These are phyloP conservation scores for Telopea speciosissima DNA, from an alignment of 177 flowering plant genomes.

Conservation along the genomic window DNA sequence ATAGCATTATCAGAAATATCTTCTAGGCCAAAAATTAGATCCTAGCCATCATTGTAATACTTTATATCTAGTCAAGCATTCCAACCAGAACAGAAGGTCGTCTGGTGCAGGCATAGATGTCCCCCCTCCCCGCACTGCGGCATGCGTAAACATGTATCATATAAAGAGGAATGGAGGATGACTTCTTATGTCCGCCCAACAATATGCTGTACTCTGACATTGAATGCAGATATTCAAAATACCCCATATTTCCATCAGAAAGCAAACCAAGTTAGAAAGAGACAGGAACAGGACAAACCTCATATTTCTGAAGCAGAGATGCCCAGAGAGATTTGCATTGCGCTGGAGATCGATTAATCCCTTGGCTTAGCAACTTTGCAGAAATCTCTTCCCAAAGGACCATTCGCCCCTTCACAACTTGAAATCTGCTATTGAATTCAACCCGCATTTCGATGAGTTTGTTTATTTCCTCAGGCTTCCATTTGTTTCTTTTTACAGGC, in stretches of 20 bases:
- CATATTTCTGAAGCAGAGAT: constrained; percentile 75
- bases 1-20: background rate
- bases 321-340: constrained; percentile 98
- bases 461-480: constrained; percentile 87
- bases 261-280: background rate
- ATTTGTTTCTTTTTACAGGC: constrained; percentile 59
- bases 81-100: background rate
- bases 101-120: too few relatives aligned
- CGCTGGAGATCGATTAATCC: constrained; percentile 59
- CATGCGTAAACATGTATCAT: background rate
- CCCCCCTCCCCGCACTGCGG: too few relatives aligned
- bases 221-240: background rate
- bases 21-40: background rate
- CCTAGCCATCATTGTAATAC: background rate
- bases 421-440: constrained; percentile 60
- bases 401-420: constrained; percentile 84
- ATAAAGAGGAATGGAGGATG: background rate
- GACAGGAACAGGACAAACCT: constrained; percentile 74
- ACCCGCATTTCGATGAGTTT: constrained; percentile 71
- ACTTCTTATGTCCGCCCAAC: background rate
- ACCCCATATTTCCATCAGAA: background rate
- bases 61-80: too few relatives aligned
- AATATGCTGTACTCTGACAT: background rate
- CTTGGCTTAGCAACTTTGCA: constrained; percentile 37
- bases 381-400: constrained; percentile 96